Evolutionary conservation across 306 rosid genomes (phyloP).

Genomic region (Vigna unguiculata): DNA sequence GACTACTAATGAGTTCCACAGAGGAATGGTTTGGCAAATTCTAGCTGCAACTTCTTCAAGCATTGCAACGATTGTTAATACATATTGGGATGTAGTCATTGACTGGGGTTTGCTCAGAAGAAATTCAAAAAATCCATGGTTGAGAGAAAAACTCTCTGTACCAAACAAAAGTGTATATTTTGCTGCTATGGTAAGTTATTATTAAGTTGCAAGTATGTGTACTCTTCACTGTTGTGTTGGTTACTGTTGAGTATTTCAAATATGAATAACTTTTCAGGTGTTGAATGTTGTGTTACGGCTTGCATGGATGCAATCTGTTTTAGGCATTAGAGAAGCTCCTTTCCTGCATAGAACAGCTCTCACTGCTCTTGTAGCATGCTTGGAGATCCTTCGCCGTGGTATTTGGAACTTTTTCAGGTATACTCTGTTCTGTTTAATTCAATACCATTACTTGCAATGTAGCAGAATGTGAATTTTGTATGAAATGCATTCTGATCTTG

Average conservation of each 20-base stretch:
- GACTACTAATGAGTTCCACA: slow-evolving; percentile 33
- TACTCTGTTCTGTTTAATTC: not conserved
- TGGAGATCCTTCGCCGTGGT: slow-evolving; percentile 87
- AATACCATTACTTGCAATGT: not conserved
- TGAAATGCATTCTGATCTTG: slow-evolving; percentile 7
- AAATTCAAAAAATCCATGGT: slow-evolving; percentile 46
- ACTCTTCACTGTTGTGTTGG: not conserved
- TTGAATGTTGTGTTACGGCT: slow-evolving; percentile 70
- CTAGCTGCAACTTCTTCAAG: slow-evolving; percentile 43
- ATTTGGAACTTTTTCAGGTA: slow-evolving; percentile 93
- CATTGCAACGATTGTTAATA: slow-evolving; percentile 41
- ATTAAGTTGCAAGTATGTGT: not conserved
- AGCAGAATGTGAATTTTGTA: not conserved
- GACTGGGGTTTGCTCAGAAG: slow-evolving; percentile 45
- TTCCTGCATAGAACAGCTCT: slow-evolving; percentile 69
- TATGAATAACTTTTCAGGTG: slow-evolving; percentile 54
- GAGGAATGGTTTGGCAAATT: slow-evolving; percentile 31
- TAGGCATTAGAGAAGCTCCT: slow-evolving; percentile 60
- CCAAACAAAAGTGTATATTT: slow-evolving; percentile 64
- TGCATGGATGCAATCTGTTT: slow-evolving; percentile 80
- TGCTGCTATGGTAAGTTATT: slow-evolving; percentile 59
- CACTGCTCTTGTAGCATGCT: slow-evolving; percentile 64
- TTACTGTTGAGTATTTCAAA: not conserved
- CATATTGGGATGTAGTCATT: slow-evolving; percentile 47
- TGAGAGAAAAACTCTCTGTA: slow-evolving; percentile 75